Evolutionary conservation across 176 grass and related monocot species (phyloP), one percentile per base, ranked within the genome.

Genomic region (Oryza nivara): DNA sequence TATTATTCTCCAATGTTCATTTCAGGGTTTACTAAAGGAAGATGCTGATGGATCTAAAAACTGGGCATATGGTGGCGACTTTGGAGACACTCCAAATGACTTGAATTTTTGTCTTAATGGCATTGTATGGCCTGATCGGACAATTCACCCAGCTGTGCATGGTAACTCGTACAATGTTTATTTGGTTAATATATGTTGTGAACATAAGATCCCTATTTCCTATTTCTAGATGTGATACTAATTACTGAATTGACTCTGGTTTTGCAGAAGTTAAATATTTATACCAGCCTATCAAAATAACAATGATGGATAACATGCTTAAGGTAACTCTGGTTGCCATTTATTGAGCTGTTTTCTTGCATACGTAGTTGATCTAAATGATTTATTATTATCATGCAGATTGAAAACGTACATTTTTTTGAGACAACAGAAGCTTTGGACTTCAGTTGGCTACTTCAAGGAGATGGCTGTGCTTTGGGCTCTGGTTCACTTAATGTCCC

Each of bases 11-110:
- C 17, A 1, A 17, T 70, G 25, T 16, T 64, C 5, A 64, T 47
- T 87, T 72, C 85, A 98, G 96, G 89, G 83, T 58, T 86, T 98
- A 88, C 80, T 95, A 82, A 98, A 95, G 82, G 85, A 92, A 75
- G 88, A 78, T 13, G 72, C 25, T 34, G 88, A 93, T 85, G 93
- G 93, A 86, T 77, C 79, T 28, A 98, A 92, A 72, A 87, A 92
- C 65, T 98, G 96, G 93, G 96, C 96, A 63, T 98, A 93, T 89
- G 96, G 96, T 52, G 96, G 96, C 61, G 91, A 98, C 65, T 98
- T 93, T 69, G 93, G 96, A 87, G 96, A 98, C 84, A 86, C 68
- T 88, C 93, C 96, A 54, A 98, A 98, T 81, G 93, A 95, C 70
- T 87, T 43, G 15, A 90, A 98, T 68, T 98, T 98, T 91, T 98